Evolutionary conservation across 768 basidiomycete genomes (phyloP), one percentile per base, ranked within the genome.

Genomic region (Kwoniella shandongensis): DNA sequence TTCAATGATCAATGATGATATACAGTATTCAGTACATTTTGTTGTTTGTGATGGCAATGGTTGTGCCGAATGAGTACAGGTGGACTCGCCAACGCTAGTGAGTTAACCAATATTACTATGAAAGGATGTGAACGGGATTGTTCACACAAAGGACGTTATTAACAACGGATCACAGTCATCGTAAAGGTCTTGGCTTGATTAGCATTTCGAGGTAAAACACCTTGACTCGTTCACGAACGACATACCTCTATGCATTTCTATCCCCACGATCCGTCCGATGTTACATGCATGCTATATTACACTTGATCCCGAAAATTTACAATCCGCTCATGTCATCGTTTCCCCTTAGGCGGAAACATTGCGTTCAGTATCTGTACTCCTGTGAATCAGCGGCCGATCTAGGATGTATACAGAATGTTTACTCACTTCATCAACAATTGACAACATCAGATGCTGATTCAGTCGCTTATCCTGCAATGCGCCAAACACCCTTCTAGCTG

Each of bases 381-480:
- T 22, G 3, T 26, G 25, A 23, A 25, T 60, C 32, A 54, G 40
- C 30, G 11, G n/a, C 7, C 26, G 4, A 12, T 20, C 41, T 26
- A 15, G 18, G n/a, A 25, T 12, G 22, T 23, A 6, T 7, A 23
- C 40, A 23, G n/a, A 8, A n/a, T 17, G 7, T 8, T 18, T 3
- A 52, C 75, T 38, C 54, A 93, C 92, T 83, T 97, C 94, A 62
- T 97, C 93, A 25, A 91, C 78, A 51, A 96, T 83, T 35, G 85
- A 89, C 72, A 96, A 89, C 15, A 86, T 83, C 51, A 97, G 85
- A 72, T 96, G 92, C 70, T 94, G 91, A 75, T 94, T 96, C 29
- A 98, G 80, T n/a, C 94, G 84, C 44, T 86, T 83, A 72, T 97
- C 96, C 77, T 99, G 96, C 40, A 98, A 73, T 1, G 94, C 91